Base-by-base conservation (phyloP, 192 early-diverging fungal species). In the Coemansia sp. region DNA sequence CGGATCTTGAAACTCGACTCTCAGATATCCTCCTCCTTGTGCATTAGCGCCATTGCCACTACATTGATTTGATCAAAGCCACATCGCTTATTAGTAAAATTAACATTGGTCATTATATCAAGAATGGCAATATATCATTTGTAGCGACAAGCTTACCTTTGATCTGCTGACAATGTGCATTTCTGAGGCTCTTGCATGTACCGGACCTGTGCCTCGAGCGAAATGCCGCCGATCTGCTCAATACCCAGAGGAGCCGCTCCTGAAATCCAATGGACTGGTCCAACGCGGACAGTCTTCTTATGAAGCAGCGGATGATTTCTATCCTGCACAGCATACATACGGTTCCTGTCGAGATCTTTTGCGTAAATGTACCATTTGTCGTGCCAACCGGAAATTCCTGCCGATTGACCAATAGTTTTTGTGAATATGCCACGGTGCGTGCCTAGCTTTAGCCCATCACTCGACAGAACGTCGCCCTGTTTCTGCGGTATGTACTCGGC, bases 331-430 rank as follows among this genome's bases (percentile, higher is more conserved):
- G 93, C 92, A 34, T 85, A 72, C 49, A 98, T 76, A 12, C 86
- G 74, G 69, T 91, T 93, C 6, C 58, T 80, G 0, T 51, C 43
- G 7, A 88, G 33, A 68, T 91, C 84, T 56, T 92, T 93, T 16
- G 77, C 79, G 28, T 86, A 85, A 29, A 96, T 88, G 69, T 91
- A 95, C 92, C 79, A 84, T 81, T 89, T 89, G 20, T 86, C 70
- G 42, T 67, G 68, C 34, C 86, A 86, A 58, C 91, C 79, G 31
- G 79, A 55, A 23, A 94, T 87, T 1, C 84, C 75, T 0, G 91
- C 88, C 0, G 84, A 66, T 74, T 97, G 94, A 6, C 95, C 95
- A 42, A 96, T 87, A 1, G 94, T 95, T 59, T 86, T 92, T 10
- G 82, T 81, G 64, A 84, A 86, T 23, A 94, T 42, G 0, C 93